Evolutionary conservation across 352 stramenopile genomes (phyloP), one percentile per base, ranked within the genome.

Genomic region (Pythium plurisporium): DNA sequence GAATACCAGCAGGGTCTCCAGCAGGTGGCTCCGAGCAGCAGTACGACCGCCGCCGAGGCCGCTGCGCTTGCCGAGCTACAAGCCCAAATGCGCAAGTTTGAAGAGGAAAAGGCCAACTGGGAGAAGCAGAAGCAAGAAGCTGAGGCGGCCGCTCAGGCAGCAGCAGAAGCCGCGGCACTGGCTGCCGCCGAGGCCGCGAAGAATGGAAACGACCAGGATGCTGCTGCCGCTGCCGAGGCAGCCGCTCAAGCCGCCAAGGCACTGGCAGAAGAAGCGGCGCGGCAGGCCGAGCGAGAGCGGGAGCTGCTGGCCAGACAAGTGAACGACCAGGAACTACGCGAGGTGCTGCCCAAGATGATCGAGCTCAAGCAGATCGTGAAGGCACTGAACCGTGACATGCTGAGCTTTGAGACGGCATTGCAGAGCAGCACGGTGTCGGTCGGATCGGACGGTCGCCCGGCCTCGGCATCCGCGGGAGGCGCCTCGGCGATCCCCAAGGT

Each of bases 331-430:
- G 87, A 96, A 59, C 90, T 98, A 11, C 81, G 94, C 3, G 89
- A 98, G 59, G 77, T 97, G 5, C 61, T 98, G 31, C 91, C 91
- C 1, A 97, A 97, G 65, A 96, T 96, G 38, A 78, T 89, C 25
- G 89, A 97, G 58, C 77, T 96, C 26, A 91, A 96, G 57, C 86
- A 96, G 57, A 96, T 97, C 59, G 91, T 96, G 30, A 82, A 91
- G 47, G 69, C 89, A 4, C 62, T 98, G 43, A 96, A 97, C 58
- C 83, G 91, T 9, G 87, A 95, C 49, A 86, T 94, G 40, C 65
- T 98, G 30, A 94, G 86, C 40, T 98, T 97, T 46, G 92, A 98
- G 62, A 91, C 94, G 2, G 87, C 88, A 3, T 60, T 97, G 15
- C 89, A 97, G 51, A 89, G 85, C 44, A 76, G 68, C 14, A 75